phyloP scores from a whole-genome alignment of 2,329 filamentous ascomycete genomes.

The Aspergillus uvarum region DNA sequence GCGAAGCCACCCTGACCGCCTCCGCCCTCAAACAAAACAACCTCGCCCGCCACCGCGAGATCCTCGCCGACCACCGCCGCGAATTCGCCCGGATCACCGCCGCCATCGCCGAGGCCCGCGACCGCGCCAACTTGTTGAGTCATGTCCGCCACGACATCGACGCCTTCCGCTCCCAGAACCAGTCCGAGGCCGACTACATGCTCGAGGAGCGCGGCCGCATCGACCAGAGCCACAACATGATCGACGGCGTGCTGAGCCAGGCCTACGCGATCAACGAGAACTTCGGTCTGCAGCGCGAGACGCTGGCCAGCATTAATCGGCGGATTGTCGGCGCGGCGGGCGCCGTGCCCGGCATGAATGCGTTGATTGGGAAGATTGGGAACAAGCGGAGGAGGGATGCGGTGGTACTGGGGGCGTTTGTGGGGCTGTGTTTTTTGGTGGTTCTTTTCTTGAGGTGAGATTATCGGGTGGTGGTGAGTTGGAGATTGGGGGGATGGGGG shows the following conservation, averaged over 20 bases:
- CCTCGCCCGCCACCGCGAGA: slow-evolving; percentile 83
- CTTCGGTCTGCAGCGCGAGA: slow-evolving; percentile 84
- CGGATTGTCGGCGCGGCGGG: slow-evolving; percentile 86
- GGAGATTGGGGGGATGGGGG: too few species aligned
- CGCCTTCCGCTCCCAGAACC: slow-evolving; percentile 78
- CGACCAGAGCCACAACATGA: slow-evolving; percentile 85
- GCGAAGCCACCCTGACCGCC: slow-evolving; percentile 79
- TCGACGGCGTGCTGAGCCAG: slow-evolving; percentile 87
- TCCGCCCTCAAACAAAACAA: slow-evolving; percentile 98
- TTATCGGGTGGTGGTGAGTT: slow-evolving; percentile 1
- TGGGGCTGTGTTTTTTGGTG: slow-evolving; percentile 86
- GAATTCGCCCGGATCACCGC: slow-evolving; percentile 75
- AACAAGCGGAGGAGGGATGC: slow-evolving; percentile 93
- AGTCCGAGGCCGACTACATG: slow-evolving; percentile 95
- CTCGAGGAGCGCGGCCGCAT: slow-evolving; percentile 81
- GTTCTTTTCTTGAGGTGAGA: slow-evolving; percentile 73
- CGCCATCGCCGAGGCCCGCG: slow-evolving; percentile 72
- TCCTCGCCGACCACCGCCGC: slow-evolving; percentile 80
- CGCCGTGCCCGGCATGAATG: slow-evolving; percentile 90
- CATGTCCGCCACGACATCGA: slow-evolving; percentile 91
- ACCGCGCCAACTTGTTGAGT: slow-evolving; percentile 84
- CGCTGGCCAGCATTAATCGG: slow-evolving; percentile 81
- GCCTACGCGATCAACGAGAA: slow-evolving; percentile 95
- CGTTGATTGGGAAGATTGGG: slow-evolving; percentile 86
- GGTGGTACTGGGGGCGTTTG: slow-evolving; percentile 86